Percentiles rank a stretch among this genome's conserved stretches.
Conservation (phyloP, 2,329 filamentous ascomycete genomes). For the Zelopaecilomyces penicillatus region DNA sequence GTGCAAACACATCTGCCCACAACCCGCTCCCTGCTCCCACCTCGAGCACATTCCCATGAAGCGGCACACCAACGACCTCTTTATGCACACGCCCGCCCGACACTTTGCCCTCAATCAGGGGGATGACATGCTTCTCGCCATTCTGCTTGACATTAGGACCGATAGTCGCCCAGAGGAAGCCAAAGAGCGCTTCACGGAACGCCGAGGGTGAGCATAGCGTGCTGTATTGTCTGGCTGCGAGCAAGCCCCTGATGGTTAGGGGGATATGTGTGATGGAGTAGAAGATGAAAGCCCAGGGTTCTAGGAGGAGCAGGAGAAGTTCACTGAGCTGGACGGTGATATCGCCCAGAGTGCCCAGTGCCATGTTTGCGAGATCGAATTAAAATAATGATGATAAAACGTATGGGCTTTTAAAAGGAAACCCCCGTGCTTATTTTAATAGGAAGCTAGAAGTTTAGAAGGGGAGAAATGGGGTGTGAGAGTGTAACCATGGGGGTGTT, state of each 20-base stretch:
- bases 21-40: constrained; percentile 54
- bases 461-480: background rate
- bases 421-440: background rate
- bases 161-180: constrained; percentile 48
- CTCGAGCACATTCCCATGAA: constrained; percentile 49
- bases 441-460: background rate
- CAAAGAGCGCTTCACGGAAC: constrained; percentile 49
- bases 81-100: constrained; percentile 27
- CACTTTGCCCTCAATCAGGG: constrained; percentile 45
- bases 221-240: constrained; percentile 24
- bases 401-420: no score
- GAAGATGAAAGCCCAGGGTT: constrained; percentile 46
- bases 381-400: no score
- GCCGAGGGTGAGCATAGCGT: constrained; percentile 32
- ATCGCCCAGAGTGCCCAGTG: no score
- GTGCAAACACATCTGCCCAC: constrained; percentile 48
- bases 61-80: constrained; percentile 25
- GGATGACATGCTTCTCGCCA: constrained; percentile 36
- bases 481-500: constrained; percentile 4
- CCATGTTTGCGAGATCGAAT: no score
- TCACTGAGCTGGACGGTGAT: constrained; percentile 16
- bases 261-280: constrained; percentile 43
- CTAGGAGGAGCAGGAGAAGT: constrained; percentile 27
- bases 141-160: constrained; percentile 42
- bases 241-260: constrained; percentile 36